Evolutionary conservation across 2,329 filamentous ascomycete species (phyloP).

Genomic region (Cordyceps militaris): DNA sequence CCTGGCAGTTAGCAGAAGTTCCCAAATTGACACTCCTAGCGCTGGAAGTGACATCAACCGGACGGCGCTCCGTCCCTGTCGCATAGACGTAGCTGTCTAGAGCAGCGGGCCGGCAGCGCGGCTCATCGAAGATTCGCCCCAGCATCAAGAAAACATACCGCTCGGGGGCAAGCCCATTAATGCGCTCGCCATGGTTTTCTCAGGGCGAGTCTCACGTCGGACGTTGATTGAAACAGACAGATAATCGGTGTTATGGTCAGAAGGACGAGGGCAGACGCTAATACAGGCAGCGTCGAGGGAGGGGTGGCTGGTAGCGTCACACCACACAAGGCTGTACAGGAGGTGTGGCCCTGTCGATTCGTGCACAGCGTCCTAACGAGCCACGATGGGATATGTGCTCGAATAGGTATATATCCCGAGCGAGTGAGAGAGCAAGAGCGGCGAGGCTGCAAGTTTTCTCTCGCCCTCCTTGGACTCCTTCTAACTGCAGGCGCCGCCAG

Average conservation of each 20-base stretch:
- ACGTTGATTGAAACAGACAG: background rate
- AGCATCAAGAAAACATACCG: background rate
- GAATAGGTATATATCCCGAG: background rate
- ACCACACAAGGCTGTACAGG: background rate
- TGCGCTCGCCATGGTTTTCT: background rate
- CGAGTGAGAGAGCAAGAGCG: background rate
- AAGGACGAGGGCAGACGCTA: background rate
- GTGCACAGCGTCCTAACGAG: background rate
- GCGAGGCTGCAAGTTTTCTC: background rate
- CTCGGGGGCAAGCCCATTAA: constrained; percentile 4
- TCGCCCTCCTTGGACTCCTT: background rate
- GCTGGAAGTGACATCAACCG: too few species aligned
- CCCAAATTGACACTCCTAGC: background rate
- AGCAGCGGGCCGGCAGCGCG: background rate
- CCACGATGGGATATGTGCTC: background rate
- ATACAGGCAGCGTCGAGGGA: background rate
- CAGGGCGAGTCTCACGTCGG: background rate
- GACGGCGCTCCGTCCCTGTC: background rate
- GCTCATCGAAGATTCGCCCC: background rate
- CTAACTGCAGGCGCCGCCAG: background rate
- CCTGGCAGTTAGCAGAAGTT: background rate
- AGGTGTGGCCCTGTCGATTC: background rate
- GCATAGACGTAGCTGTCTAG: background rate
- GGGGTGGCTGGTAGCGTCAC: constrained; percentile 4
- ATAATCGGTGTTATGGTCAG: background rate